phyloP scores from a whole-genome alignment of 371 early-diverging fungal species.

The Nematocida ausubeli region DNA sequence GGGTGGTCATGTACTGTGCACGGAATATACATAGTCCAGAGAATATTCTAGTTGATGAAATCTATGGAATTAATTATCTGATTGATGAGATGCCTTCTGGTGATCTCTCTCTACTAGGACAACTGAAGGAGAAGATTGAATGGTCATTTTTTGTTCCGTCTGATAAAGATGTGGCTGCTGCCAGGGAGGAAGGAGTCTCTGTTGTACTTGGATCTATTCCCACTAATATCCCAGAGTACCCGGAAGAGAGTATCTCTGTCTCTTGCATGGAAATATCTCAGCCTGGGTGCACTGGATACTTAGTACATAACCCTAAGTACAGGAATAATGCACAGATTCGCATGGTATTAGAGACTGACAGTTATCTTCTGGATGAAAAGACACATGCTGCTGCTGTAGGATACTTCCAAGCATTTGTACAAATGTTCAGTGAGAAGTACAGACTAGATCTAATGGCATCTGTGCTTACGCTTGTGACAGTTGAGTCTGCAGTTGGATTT shows the following conservation, averaged over 20 bases:
- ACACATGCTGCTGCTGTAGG: constrained; percentile 33
- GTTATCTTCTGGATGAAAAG: constrained; percentile 1
- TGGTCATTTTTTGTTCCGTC: neutral
- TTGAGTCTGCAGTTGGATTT: neutral
- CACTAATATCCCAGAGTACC: neutral
- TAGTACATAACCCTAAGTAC: constrained; percentile 50
- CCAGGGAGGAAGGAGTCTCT: neutral
- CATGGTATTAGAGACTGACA: constrained; percentile 22
- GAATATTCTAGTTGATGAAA: constrained; percentile 11
- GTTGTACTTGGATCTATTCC: constrained; percentile 18
- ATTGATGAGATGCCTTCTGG: constrained; percentile 21
- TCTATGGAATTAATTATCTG: constrained; percentile 50
- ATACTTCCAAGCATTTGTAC: constrained; percentile 15
- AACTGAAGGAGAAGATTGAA: neutral
- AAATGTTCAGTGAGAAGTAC: constrained; percentile 54
- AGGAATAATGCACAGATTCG: constrained; percentile 43
- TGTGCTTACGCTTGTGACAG: neutral
- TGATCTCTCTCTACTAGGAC: neutral
- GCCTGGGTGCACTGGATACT: constrained; percentile 21
- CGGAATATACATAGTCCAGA: neutral
- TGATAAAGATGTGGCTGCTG: neutral
- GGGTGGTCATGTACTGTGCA: constrained; percentile 56
- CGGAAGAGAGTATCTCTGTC: neutral
- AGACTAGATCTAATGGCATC: constrained; percentile 27
- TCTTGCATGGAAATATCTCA: neutral